Conservation (phyloP, 73 alveolate species). For the Paramecium sexaurelia region DNA sequence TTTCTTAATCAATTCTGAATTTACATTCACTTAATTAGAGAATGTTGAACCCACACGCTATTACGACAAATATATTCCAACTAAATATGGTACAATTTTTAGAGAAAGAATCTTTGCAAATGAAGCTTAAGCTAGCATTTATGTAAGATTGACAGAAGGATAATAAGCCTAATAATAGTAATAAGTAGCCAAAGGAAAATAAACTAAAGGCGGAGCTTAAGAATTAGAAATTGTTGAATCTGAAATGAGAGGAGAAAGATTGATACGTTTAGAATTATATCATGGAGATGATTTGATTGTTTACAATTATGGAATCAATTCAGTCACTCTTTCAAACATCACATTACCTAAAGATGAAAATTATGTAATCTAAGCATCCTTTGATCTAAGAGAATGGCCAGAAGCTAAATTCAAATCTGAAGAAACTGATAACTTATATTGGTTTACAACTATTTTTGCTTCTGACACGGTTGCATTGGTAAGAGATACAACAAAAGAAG, state of each 20-base stretch:
- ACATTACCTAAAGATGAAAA: slow-evolving; percentile 59
- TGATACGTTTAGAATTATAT: slow-evolving; percentile 73
- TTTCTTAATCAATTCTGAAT: slow-evolving; percentile 69
- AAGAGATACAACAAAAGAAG: slow-evolving; percentile 97
- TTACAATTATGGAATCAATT: slow-evolving; percentile 75
- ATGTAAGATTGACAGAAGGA: slow-evolving; percentile 51
- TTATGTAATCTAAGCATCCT: slow-evolving; percentile 77
- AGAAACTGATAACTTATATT: slow-evolving; percentile 74
- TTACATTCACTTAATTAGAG: slow-evolving; percentile 71
- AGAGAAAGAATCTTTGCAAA: slow-evolving; percentile 85
- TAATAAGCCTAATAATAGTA: slow-evolving; percentile 27
- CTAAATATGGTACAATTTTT: slow-evolving; percentile 89
- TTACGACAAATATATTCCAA: slow-evolving; percentile 80
- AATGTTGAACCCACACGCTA: slow-evolving; percentile 84
- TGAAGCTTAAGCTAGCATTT: slow-evolving; percentile 76
- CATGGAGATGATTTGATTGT: slow-evolving; percentile 76
- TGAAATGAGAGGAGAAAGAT: slow-evolving; percentile 65
- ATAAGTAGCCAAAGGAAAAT: slow-evolving; percentile 44
- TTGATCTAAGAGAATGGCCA: slow-evolving; percentile 86
- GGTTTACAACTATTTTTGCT: slow-evolving; percentile 90
- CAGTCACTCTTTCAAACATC: slow-evolving; percentile 78
- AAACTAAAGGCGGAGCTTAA: slow-evolving; percentile 61
- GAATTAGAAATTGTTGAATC: slow-evolving; percentile 71
- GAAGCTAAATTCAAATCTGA: slow-evolving; percentile 71
- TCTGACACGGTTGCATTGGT: slow-evolving; percentile 93